Conservation (phyloP, 805 yeast genomes). For the Sugiyamaella americana region DNA sequence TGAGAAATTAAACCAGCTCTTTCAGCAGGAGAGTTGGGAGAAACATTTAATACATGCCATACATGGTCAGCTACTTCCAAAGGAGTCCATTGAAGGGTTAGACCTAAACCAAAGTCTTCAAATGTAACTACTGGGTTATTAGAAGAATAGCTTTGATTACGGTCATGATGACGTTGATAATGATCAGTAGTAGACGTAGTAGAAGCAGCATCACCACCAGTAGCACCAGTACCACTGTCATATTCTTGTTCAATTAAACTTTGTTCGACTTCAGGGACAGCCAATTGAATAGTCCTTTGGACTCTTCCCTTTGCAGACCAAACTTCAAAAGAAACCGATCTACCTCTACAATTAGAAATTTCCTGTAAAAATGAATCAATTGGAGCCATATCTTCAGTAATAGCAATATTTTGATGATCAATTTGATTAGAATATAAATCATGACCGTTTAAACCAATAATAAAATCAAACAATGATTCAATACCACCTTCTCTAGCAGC, state of each 20-base stretch:
- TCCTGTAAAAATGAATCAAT: conserved; percentile 36
- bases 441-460: conserved; percentile 72
- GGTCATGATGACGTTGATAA: neutral
- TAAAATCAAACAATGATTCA: conserved; percentile 83
- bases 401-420: neutral
- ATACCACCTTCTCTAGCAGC: conserved; percentile 49
- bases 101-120: conserved; percentile 50
- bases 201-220: conserved; percentile 15
- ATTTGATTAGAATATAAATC: conserved; percentile 30
- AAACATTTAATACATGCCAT: conserved; percentile 76
- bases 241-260: neutral
- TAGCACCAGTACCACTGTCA: conserved; percentile 11
- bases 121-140: conserved; percentile 26
- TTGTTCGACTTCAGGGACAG: conserved; percentile 13
- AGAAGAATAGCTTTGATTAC: conserved; percentile 19
- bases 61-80: conserved; percentile 70
- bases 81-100: conserved; percentile 69
- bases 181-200: neutral
- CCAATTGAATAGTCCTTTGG: conserved; percentile 30
- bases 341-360: conserved; percentile 35
- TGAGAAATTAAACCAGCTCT: conserved; percentile 76
- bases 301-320: conserved; percentile 80
- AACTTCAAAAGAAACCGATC: conserved; percentile 49
- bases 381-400: conserved; percentile 18
- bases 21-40: conserved; percentile 74